phyloP scores from a whole-genome alignment of 345 rosid genomes.

The Ceriops zippeliana region DNA sequence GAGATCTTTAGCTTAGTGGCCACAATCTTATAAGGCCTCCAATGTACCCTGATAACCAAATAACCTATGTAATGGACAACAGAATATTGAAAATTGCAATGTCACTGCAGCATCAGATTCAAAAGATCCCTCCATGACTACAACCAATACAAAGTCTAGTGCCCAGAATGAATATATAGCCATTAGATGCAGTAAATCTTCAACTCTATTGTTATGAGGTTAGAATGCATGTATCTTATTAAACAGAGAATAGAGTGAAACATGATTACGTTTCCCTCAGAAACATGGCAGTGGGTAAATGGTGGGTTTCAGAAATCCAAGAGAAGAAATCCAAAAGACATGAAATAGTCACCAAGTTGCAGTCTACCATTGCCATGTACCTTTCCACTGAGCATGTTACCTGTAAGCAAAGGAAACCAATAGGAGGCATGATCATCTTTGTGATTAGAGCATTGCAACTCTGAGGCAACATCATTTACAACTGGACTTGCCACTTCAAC shows the following conservation, averaged over 20 bases:
- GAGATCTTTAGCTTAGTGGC: neutral
- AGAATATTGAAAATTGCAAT: no score
- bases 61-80: no score
- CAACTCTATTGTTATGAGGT: neutral
- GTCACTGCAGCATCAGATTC: no score
- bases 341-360: neutral
- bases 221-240: neutral
- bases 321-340: neutral
- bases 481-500: conserved; percentile 30
- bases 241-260: neutral
- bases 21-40: neutral
- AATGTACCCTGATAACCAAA: neutral
- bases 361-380: neutral
- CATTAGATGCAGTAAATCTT: neutral
- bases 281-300: neutral
- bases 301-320: neutral
- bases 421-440: conserved; percentile 78
- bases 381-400: conserved; percentile 34
- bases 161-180: neutral
- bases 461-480: conserved; percentile 34
- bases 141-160: neutral
- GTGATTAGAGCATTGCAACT: conserved; percentile 35
- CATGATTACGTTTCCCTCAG: no score
- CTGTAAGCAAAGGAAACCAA: conserved; percentile 94
- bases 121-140: no score